A percentile compares a stretch with the other conserved stretches of the same genome.
phyloP scores from a whole-genome alignment of 1,284 basidiomycete species.

The Leccinum fuscescens region DNA sequence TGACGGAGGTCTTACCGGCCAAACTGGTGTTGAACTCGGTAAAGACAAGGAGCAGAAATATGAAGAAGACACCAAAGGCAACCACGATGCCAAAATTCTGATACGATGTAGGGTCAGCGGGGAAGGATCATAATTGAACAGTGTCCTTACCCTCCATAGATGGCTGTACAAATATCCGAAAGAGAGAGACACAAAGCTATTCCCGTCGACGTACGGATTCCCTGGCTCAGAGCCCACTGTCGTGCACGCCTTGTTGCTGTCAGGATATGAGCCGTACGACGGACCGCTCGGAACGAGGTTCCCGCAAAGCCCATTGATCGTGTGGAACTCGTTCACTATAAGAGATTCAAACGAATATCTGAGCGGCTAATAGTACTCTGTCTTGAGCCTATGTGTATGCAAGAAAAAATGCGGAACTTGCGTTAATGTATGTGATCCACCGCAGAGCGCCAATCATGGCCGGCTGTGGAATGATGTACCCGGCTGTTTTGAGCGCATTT shows the following conservation, averaged over 20 bases:
- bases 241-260: conserved; percentile 61
- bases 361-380: conserved; percentile 36
- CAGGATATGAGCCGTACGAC: conserved; percentile 49
- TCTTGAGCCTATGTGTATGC: neutral
- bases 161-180: conserved; percentile 63
- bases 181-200: conserved; percentile 45
- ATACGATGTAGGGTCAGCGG: neutral
- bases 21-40: conserved; percentile 46
- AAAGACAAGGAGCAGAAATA: conserved; percentile 48
- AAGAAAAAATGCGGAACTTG: conserved; percentile 30
- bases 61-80: conserved; percentile 50
- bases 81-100: conserved; percentile 58
- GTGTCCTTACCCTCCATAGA: conserved; percentile 57
- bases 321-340: conserved; percentile 57
- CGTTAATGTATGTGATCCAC: conserved; percentile 67
- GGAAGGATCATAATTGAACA: too few relatives aligned
- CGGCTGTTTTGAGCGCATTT: conserved; percentile 16
- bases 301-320: conserved; percentile 41
- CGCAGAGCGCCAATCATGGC: conserved; percentile 43
- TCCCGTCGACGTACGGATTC: conserved; percentile 17
- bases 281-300: conserved; percentile 45
- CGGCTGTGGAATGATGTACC: conserved; percentile 50
- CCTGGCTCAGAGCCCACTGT: conserved; percentile 38
- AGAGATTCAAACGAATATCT: conserved; percentile 53
- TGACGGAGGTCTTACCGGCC: conserved; percentile 33